These are phyloP conservation scores for Phoma sp. DNA, from an alignment of 2,329 filamentous ascomycete species.

Conservation along the genomic window DNA sequence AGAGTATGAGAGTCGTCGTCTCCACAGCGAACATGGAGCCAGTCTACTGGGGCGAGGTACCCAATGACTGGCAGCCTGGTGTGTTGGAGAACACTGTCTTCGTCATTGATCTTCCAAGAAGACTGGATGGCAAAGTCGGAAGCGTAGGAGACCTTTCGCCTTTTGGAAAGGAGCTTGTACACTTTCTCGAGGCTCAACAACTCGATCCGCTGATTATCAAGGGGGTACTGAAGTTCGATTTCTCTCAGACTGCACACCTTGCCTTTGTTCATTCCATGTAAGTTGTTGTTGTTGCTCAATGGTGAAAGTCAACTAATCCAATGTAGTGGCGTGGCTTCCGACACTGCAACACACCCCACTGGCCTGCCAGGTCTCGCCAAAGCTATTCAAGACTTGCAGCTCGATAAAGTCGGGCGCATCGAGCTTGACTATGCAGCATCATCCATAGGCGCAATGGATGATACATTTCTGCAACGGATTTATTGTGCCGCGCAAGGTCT, in stretches of 20 bases:
- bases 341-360: slow-evolving; percentile 55
- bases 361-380: slow-evolving; percentile 77
- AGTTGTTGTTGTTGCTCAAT: no score
- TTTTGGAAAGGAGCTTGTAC: slow-evolving; percentile 73
- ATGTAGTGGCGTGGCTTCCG: slow-evolving; percentile 42
- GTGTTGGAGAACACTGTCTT: slow-evolving; percentile 67
- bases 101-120: slow-evolving; percentile 84
- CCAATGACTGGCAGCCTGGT: slow-evolving; percentile 56
- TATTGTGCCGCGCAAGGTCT: slow-evolving; percentile 62
- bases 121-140: slow-evolving; percentile 39
- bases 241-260: slow-evolving; percentile 71
- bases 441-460: slow-evolving; percentile 78
- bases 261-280: slow-evolving; percentile 87
- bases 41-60: slow-evolving; percentile 85
- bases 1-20: slow-evolving; percentile 78
- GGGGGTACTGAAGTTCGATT: slow-evolving; percentile 81
- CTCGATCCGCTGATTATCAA: slow-evolving; percentile 68
- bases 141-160: slow-evolving; percentile 48
- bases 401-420: slow-evolving; percentile 53
- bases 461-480: slow-evolving; percentile 67
- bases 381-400: slow-evolving; percentile 57
- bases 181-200: slow-evolving; percentile 72
- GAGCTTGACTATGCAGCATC: slow-evolving; percentile 80
- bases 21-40: slow-evolving; percentile 85
- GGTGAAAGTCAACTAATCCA: background rate